phyloP scores from a whole-genome alignment of 2,329 filamentous ascomycete species.

The Coniochaeta prunicola region DNA sequence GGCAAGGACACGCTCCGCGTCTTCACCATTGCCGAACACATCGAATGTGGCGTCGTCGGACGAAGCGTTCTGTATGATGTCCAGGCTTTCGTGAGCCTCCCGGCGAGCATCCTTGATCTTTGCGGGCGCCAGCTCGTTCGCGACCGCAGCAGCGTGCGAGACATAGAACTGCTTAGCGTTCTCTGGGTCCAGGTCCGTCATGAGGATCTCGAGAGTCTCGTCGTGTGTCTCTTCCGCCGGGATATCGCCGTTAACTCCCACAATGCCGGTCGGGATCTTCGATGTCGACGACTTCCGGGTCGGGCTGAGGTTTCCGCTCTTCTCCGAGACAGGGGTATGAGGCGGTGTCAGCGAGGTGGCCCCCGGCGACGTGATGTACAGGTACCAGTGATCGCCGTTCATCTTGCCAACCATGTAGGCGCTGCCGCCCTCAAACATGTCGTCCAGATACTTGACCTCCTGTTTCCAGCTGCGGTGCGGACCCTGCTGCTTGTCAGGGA shows the following conservation, averaged over 20 bases:
- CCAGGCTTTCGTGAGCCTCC: slow-evolving; percentile 50
- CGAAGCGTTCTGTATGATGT: slow-evolving; percentile 38
- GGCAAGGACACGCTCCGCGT: slow-evolving; percentile 33
- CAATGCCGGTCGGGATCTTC: slow-evolving; percentile 46
- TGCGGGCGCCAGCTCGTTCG: slow-evolving; percentile 69
- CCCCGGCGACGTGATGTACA: slow-evolving; percentile 83
- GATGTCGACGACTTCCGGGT: slow-evolving; percentile 25
- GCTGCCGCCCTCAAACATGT: slow-evolving; percentile 84
- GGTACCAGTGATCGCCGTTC: slow-evolving; percentile 99
- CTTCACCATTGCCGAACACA: slow-evolving; percentile 66
- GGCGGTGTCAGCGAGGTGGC: slow-evolving; percentile 75
- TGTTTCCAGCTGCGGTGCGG: slow-evolving; percentile 97
- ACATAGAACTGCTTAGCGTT: slow-evolving; percentile 66
- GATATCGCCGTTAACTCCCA: slow-evolving; percentile 29
- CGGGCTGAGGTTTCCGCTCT: slow-evolving; percentile 19
- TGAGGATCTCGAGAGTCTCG: slow-evolving; percentile 69
- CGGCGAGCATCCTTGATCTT: slow-evolving; percentile 58
- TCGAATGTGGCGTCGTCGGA: slow-evolving; percentile 59
- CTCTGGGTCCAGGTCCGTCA: slow-evolving; percentile 63
- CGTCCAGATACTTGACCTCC: slow-evolving; percentile 87
- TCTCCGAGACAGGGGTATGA: slow-evolving; percentile 58
- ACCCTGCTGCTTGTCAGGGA: slow-evolving; percentile 86
- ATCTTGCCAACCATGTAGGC: slow-evolving; percentile 99
- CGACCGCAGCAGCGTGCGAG: slow-evolving; percentile 76
- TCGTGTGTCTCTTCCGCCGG: slow-evolving; percentile 48